Percentiles rank a stretch among this genome's conserved stretches.
Conservation (phyloP, 106 monocot species). For the Dendrobium catenatum region DNA sequence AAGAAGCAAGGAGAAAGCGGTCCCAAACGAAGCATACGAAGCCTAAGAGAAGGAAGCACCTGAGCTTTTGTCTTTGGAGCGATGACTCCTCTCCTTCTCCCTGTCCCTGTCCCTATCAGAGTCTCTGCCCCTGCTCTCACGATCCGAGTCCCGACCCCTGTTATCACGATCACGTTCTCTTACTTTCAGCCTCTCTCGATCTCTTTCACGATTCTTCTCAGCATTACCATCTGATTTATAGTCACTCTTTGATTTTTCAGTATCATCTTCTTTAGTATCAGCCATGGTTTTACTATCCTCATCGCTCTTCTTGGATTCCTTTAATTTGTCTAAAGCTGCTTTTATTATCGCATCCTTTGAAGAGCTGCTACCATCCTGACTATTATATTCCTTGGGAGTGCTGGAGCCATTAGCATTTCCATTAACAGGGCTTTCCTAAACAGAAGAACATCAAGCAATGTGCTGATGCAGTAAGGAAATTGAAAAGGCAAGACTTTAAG, state of each 20-base stretch:
- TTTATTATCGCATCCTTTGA: constrained; percentile 37
- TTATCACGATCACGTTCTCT: constrained; percentile 46
- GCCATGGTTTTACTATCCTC: constrained; percentile 31
- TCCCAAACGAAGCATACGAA: too few species aligned
- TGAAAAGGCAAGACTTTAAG: neutral
- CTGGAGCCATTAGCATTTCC: constrained; percentile 27
- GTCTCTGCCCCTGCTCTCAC: constrained; percentile 49
- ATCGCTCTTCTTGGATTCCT: constrained; percentile 57
- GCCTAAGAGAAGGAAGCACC: constrained; percentile 18
- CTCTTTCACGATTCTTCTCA: constrained; percentile 41
- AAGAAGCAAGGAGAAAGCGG: too few species aligned
- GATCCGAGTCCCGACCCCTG: constrained; percentile 42
- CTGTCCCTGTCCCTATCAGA: constrained; percentile 46
- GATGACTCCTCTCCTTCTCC: constrained; percentile 49
- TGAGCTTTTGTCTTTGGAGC: constrained; percentile 53
- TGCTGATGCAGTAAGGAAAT: neutral
- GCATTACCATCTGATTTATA: constrained; percentile 24
- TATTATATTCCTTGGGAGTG: constrained; percentile 22
- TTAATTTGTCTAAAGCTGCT: constrained; percentile 38
- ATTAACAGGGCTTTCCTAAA: constrained; percentile 43
- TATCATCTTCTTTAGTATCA: constrained; percentile 40
- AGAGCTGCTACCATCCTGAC: constrained; percentile 14
- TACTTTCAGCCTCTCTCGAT: constrained; percentile 41
- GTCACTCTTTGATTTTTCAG: constrained; percentile 36
- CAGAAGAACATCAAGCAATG: constrained; percentile 8